phyloP scores from a whole-genome alignment of 805 yeast genomes.

The Schwanniomyces vanrijiae region DNA sequence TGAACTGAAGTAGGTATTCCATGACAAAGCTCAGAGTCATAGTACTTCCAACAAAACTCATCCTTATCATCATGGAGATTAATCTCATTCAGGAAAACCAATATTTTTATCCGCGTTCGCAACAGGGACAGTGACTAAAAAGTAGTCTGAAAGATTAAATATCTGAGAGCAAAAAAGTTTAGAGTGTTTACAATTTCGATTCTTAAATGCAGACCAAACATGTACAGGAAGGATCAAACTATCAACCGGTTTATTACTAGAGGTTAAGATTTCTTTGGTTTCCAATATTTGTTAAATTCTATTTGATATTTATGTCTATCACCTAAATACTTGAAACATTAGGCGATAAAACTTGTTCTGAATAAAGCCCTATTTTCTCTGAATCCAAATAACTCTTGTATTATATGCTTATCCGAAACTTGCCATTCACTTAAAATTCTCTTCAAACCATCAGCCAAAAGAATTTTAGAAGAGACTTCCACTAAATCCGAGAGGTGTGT shows the following conservation, averaged over 20 bases:
- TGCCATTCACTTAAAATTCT: constrained; percentile 1
- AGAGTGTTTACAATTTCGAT: neutral
- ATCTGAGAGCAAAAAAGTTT: constrained; percentile 26
- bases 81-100: constrained; percentile 30
- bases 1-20: constrained; percentile 69
- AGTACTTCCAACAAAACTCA: constrained; percentile 35
- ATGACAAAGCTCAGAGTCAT: constrained; percentile 50
- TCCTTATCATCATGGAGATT: constrained; percentile 42
- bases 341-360: neutral
- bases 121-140: constrained; percentile 23
- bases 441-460: constrained; percentile 4
- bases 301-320: constrained; percentile 6
- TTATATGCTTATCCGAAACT: constrained; percentile 1
- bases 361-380: constrained; percentile 1
- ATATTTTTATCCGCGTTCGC: constrained; percentile 49
- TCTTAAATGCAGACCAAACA: constrained; percentile 20
- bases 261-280: constrained; percentile 17
- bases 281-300: constrained; percentile 4
- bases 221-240: constrained; percentile 31
- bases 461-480: neutral
- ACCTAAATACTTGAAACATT: neutral
- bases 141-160: constrained; percentile 6
- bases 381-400: neutral
- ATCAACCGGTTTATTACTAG: constrained; percentile 40
- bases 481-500: constrained; percentile 20